phyloP scores from a whole-genome alignment of 176 grass and related monocot species.

The Triticum urartu region DNA sequence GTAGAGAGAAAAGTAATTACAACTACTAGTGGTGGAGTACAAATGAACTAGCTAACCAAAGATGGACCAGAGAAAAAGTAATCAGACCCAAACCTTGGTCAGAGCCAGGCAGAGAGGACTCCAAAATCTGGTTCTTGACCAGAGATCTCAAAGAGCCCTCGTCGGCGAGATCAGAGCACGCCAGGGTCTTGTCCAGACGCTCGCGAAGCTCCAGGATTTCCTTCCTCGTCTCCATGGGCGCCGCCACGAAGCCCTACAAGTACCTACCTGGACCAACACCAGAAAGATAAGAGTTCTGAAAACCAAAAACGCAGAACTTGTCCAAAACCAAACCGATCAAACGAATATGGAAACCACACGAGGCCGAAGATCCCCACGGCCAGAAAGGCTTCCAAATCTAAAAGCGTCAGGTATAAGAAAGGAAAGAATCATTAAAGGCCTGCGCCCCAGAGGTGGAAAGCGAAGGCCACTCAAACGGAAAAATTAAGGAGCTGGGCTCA shows the following conservation, averaged over 20 bases:
- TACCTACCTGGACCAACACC: not conserved
- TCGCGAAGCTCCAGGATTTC: constrained; percentile 57
- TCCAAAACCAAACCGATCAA: not conserved
- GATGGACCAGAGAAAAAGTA: not conserved
- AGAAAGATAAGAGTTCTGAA: not conserved
- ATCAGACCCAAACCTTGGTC: constrained; percentile 18
- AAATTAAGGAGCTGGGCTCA: not conserved
- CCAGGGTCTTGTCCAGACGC: constrained; percentile 13
- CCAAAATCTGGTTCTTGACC: constrained; percentile 64
- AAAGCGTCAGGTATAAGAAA: not conserved
- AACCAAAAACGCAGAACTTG: not conserved
- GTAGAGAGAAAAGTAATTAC: not conserved
- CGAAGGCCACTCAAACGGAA: not conserved
- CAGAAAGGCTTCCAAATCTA: not conserved
- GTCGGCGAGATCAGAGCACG: constrained; percentile 35
- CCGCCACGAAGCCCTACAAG: too few species aligned
- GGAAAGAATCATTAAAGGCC: not conserved
- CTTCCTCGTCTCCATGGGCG: constrained; percentile 70
- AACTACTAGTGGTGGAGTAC: constrained; percentile 1
- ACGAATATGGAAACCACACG: not conserved
- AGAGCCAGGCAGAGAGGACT: constrained; percentile 20
- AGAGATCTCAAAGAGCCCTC: constrained; percentile 54
- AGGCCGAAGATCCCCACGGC: not conserved
- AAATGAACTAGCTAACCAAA: constrained; percentile 1
- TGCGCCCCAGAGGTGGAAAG: not conserved